These are phyloP conservation scores for Rhizophagus prolifer DNA, from an alignment of 192 early-diverging fungal species.

Conservation along the genomic window DNA sequence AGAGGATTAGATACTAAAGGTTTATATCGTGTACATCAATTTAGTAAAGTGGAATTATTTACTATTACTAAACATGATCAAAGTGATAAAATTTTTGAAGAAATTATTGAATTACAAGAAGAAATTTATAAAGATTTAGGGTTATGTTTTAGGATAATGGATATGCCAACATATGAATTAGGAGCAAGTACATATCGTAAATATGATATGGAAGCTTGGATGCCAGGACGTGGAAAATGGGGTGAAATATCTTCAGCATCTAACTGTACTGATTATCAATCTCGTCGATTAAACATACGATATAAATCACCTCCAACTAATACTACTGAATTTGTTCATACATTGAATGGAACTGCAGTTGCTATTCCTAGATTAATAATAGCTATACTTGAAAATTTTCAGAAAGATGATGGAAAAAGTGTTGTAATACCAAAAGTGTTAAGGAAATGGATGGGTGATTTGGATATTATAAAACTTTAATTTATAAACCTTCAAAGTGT, in stretches of 20 bases:
- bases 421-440: slow-evolving; percentile 70
- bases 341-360: slow-evolving; percentile 90
- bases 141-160: slow-evolving; percentile 75
- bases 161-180: slow-evolving; percentile 92
- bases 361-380: slow-evolving; percentile 89
- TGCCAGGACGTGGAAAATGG: slow-evolving; percentile 83
- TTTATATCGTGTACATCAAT: slow-evolving; percentile 92
- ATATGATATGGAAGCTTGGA: slow-evolving; percentile 96
- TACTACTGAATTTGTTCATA: slow-evolving; percentile 75
- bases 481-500: background rate
- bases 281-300: slow-evolving; percentile 78
- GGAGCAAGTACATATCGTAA: slow-evolving; percentile 90
- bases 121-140: slow-evolving; percentile 76
- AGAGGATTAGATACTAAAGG: slow-evolving; percentile 84
- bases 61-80: slow-evolving; percentile 60
- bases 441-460: slow-evolving; percentile 69
- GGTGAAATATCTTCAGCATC: slow-evolving; percentile 89
- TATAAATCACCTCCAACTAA: slow-evolving; percentile 44
- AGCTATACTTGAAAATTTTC: slow-evolving; percentile 83
- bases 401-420: slow-evolving; percentile 61
- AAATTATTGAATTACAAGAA: slow-evolving; percentile 73
- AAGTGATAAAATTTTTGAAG: slow-evolving; percentile 68
- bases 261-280: slow-evolving; percentile 94
- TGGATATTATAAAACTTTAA: slow-evolving; percentile 31
- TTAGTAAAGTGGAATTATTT: slow-evolving; percentile 93